These are phyloP conservation scores for Sporopachydermia quercuum DNA, from an alignment of 805 yeast genomes.

Conservation along the genomic window DNA sequence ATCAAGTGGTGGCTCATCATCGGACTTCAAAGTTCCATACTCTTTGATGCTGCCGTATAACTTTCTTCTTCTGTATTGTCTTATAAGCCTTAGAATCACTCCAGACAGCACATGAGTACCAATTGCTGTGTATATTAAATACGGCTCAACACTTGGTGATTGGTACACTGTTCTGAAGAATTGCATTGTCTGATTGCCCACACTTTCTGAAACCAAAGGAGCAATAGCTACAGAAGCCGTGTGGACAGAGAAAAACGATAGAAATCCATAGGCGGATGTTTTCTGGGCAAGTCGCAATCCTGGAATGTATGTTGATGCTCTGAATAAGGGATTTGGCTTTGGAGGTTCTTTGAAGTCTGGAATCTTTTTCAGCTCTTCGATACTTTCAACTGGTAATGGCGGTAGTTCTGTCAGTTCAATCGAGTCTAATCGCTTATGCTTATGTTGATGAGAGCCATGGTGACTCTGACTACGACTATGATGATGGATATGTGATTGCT, in stretches of 20 bases:
- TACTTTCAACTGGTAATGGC: neutral
- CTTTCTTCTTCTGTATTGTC: conserved; percentile 14
- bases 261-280: conserved; percentile 42
- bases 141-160: conserved; percentile 30
- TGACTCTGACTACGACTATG: too few species aligned
- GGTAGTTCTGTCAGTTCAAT: neutral
- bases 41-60: conserved; percentile 11
- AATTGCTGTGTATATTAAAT: conserved; percentile 29
- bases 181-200: conserved; percentile 39
- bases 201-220: conserved; percentile 31
- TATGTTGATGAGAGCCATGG: neutral
- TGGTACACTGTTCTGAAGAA: conserved; percentile 49
- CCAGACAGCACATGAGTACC: conserved; percentile 39
- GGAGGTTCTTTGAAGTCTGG: conserved; percentile 1
- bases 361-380: neutral
- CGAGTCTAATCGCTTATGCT: too few species aligned
- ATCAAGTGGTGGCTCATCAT: conserved; percentile 14
- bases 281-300: conserved; percentile 27
- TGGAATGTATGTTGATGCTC: neutral
- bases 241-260: conserved; percentile 41
- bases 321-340: neutral
- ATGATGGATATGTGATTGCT: neutral
- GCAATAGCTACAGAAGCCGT: conserved; percentile 34
- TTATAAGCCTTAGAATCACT: conserved; percentile 24
- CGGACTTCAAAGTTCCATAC: conserved; percentile 6